phyloP scores from a whole-genome alignment of 2,329 filamentous ascomycete species.

The Teratosphaeria viscida region DNA sequence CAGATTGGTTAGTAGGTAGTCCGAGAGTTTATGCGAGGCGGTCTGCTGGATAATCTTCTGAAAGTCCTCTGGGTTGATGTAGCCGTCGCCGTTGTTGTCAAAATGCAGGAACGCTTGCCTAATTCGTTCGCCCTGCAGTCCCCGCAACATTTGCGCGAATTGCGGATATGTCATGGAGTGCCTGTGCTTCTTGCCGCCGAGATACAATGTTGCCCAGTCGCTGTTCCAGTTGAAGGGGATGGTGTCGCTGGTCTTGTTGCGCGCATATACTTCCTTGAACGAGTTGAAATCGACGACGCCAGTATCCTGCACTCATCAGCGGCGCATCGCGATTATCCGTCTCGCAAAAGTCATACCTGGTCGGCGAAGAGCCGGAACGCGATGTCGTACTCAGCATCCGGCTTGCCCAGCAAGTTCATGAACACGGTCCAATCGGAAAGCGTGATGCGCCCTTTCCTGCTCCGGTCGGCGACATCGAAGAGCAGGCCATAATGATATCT shows the following conservation, averaged over 20 bases:
- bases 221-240: slow-evolving; percentile 96
- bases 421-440: slow-evolving; percentile 86
- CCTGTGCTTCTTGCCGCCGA: slow-evolving; percentile 75
- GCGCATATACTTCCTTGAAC: slow-evolving; percentile 74
- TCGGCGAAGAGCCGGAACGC: slow-evolving; percentile 88
- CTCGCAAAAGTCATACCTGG: not conserved
- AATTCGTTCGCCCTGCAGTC: slow-evolving; percentile 89
- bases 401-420: slow-evolving; percentile 84
- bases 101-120: slow-evolving; percentile 88
- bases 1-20: slow-evolving; percentile 85
- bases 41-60: slow-evolving; percentile 94
- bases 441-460: slow-evolving; percentile 59
- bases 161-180: slow-evolving; percentile 91
- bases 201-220: slow-evolving; percentile 91
- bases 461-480: slow-evolving; percentile 81
- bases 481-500: slow-evolving; percentile 72
- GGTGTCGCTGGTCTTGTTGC: slow-evolving; percentile 73
- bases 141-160: slow-evolving; percentile 96
- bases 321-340: not conserved
- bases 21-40: slow-evolving; percentile 88
- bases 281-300: slow-evolving; percentile 84
- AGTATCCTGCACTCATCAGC: slow-evolving; percentile 28
- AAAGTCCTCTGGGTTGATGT: slow-evolving; percentile 91
- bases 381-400: slow-evolving; percentile 97
- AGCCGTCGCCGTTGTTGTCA: slow-evolving; percentile 85